Evolutionary conservation across 176 grass and related monocot species (phyloP).

Genomic region (Ampelocalamus luodianensis): DNA sequence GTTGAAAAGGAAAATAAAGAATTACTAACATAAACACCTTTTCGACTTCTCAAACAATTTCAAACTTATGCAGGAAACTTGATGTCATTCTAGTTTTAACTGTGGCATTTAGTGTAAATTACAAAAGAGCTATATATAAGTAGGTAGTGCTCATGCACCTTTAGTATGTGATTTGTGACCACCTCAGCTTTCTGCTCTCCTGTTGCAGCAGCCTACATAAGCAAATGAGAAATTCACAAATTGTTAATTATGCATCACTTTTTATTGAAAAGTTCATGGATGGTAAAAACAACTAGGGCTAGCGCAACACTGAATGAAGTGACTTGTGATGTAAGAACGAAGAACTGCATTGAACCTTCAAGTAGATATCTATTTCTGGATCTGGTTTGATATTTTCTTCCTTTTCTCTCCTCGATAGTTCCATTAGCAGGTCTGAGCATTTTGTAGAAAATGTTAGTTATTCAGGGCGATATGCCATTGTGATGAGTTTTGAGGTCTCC

Average conservation of each 20-base stretch:
- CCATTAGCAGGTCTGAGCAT: constrained; percentile 60
- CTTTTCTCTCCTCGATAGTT: constrained; percentile 83
- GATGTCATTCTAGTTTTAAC: not conserved
- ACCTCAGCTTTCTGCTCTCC: constrained; percentile 77
- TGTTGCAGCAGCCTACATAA: constrained; percentile 64
- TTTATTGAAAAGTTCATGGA: not conserved
- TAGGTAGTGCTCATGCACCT: constrained; percentile 42
- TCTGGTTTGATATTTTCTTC: constrained; percentile 75
- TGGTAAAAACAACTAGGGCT: not conserved
- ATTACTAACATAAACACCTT: constrained; percentile 3
- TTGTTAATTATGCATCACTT: not conserved
- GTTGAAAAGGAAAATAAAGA: not conserved
- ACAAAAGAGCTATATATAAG: constrained; percentile 2
- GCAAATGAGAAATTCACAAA: not conserved
- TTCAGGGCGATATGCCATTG: not conserved
- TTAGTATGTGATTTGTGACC: constrained; percentile 80
- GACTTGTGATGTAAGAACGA: not conserved
- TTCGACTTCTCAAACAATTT: constrained; percentile 6
- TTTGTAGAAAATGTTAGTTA: constrained; percentile 27
- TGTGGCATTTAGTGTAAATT: not conserved
- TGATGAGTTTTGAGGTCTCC: not conserved
- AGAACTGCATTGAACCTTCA: constrained; percentile 61
- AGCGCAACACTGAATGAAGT: not conserved
- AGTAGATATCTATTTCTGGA: constrained; percentile 75
- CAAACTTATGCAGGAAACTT: not conserved